These are phyloP conservation scores for Pyropia yezoensis DNA, from an alignment of 23 red algal genomes.

Conservation along the genomic window DNA sequence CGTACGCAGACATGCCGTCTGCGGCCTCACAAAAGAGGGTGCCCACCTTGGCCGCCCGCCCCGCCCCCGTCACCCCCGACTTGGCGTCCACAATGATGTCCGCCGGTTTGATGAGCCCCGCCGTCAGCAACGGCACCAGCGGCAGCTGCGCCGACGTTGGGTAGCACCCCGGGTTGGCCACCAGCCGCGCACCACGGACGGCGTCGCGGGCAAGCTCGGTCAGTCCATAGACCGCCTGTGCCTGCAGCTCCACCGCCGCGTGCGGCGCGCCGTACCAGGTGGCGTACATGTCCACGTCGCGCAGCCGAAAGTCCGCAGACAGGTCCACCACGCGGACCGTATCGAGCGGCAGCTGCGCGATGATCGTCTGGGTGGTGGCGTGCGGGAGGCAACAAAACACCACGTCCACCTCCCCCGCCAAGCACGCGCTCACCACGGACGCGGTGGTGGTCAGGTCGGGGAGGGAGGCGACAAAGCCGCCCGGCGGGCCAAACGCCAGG, in stretches of 20 bases:
- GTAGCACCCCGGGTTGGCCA: conserved; percentile 98
- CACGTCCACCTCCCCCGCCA: conserved; percentile 19
- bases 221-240: conserved; percentile 93
- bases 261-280: conserved; percentile 91
- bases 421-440: conserved; percentile 20
- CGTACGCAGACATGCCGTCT: conserved; percentile 87
- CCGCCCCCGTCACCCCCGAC: conserved; percentile 89
- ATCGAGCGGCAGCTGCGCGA: conserved; percentile 40
- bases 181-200: conserved; percentile 67
- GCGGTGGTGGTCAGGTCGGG: conserved; percentile 28
- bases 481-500: conserved; percentile 30
- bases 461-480: conserved; percentile 14
- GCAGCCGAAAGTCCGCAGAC: conserved; percentile 83
- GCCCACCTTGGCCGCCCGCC: conserved; percentile 66
- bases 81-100: conserved; percentile 99
- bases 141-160: conserved; percentile 93
- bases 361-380: conserved; percentile 78
- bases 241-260: conserved; percentile 51
- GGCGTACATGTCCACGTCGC: conserved; percentile 47
- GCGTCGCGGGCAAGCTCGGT: conserved; percentile 62
- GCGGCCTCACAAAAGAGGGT: conserved; percentile 89
- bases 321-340: conserved; percentile 68
- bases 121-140: conserved; percentile 66
- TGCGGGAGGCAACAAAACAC: conserved; percentile 98
- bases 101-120: conserved; percentile 39